Base-by-base conservation (phyloP, 208 protist genomes). In the Wallacemonas collosoma region DNA sequence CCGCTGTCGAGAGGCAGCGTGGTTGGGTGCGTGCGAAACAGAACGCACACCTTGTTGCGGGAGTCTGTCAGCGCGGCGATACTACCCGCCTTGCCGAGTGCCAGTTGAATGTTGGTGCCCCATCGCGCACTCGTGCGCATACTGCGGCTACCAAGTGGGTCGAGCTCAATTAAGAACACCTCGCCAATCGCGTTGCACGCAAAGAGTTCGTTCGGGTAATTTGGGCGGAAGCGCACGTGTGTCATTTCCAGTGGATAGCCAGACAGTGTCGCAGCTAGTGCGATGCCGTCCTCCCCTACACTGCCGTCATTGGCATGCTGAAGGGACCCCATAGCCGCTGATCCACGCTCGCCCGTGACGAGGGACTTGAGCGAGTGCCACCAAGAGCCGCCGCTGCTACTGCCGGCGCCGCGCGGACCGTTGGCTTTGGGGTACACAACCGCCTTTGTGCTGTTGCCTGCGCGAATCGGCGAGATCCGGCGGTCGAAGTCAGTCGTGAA, bases 151-250 rank as follows among this genome's bases (percentile, higher is more conserved):
- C 67, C 44, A 12, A 87, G 17, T 0, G 75, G 56, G 17, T 71
- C 63, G 51, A 84, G 71, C 48, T 88, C 81, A 12, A 93, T 48
- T 2, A 93, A 62, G 15, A 91, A 88, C 11, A 93, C 62, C 66
- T 93, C 86, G 17, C 79, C 82, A 11, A 77, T 73, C 0, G 74
- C 81, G 38, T 83, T 92, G 2, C 78, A 62, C 2, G 84, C 88
- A 50, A 89, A 69, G 1, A 91, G 57, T 70, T 90, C 77, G 7
- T 73, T 81, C 35, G 79, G 53, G 68, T 85, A 76, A 53, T 83
- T 68, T 26, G 45, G 17, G n/a, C 83, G 78, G 35, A 93, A 76
- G 3, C 77, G 79, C 9, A 91, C 51, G 35, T 89, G 70, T 2
- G 85, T 90, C 39, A 91, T 86, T 39, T 82, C 79, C 43, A 72